Evolutionary conservation across 345 rosid genomes (phyloP), one percentile per base, ranked within the genome.

Genomic region (Stellera chamaejasme): DNA sequence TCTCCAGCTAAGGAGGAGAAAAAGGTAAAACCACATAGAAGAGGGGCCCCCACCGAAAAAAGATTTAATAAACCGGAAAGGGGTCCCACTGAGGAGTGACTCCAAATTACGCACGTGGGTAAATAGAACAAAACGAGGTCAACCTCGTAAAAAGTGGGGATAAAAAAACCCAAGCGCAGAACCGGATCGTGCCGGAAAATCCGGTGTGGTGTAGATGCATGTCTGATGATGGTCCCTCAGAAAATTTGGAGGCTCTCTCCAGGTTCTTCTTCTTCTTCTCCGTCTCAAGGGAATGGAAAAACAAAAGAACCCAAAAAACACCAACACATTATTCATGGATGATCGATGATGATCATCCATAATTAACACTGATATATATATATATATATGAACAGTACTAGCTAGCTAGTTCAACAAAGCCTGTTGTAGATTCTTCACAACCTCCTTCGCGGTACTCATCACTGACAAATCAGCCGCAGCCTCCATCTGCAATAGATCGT

Each of bases 401-500:
- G 39, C 9, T 8, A 2, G 5, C 9, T 8, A 32, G 39, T 5
- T 5, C 39, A 32, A 32, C 48, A 80, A 56, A 52, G 80, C 73
- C 26, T 55, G 68, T 64, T 83, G 73, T 19, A 87, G 65, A 55
- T 65, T 73, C 48, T 58, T 75, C 57, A 79, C 77, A 57, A 87
- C 72, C 71, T 87, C 91, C 63, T 79, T 65, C 49, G 67, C 54
- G 56, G 64, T 70, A 19, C 23, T 19, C 23, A 19, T 19, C 74
- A 65, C 57, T 27, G 72, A 46, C 54, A 65, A 70, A 36, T 73
- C 83, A 15, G 13, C 61, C 25, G 72, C 83, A 15, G 15, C 61
- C 27, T 78, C 87, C 83, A 81, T 80, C 97, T 90, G 84, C 79
- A 79, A 49, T 10, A 2, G 39, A 32, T 32, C 39, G 1, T 32